phyloP scores from a whole-genome alignment of 179 eudicot species.

The Beta lomatogona region DNA sequence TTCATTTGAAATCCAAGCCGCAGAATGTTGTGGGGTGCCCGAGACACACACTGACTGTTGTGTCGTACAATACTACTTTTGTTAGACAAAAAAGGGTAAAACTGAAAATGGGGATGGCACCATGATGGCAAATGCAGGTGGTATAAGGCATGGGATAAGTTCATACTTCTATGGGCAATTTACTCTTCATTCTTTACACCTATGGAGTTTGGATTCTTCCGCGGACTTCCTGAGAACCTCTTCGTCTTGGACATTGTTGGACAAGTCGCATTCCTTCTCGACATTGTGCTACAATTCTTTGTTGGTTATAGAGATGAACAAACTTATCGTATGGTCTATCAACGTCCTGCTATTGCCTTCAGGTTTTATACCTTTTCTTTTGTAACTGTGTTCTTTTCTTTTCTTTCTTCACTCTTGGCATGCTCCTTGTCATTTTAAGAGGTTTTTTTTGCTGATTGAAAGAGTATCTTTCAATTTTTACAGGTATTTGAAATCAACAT shows the following conservation, averaged over 20 bases:
- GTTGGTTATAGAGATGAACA: constrained; percentile 75
- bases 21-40: constrained; percentile 27
- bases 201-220: constrained; percentile 89
- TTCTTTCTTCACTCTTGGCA: not conserved
- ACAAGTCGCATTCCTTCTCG: constrained; percentile 77
- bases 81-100: constrained; percentile 9
- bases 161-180: constrained; percentile 71
- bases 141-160: constrained; percentile 62
- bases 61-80: not conserved
- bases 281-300: constrained; percentile 74
- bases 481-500: constrained; percentile 82
- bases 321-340: constrained; percentile 67
- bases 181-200: constrained; percentile 88
- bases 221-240: constrained; percentile 71
- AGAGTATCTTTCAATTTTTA: not conserved
- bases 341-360: constrained; percentile 60
- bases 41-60: constrained; percentile 15
- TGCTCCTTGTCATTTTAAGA: not conserved
- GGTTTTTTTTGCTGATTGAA: not conserved
- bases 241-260: constrained; percentile 70
- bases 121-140: constrained; percentile 55
- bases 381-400: not conserved
- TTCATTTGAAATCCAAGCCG: constrained; percentile 17
- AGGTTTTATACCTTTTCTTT: constrained; percentile 40
- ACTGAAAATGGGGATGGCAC: constrained; percentile 12